Base-by-base conservation (phyloP, 1,284 basidiomycete genomes). In the Exobasidium cylindrosporum region DNA sequence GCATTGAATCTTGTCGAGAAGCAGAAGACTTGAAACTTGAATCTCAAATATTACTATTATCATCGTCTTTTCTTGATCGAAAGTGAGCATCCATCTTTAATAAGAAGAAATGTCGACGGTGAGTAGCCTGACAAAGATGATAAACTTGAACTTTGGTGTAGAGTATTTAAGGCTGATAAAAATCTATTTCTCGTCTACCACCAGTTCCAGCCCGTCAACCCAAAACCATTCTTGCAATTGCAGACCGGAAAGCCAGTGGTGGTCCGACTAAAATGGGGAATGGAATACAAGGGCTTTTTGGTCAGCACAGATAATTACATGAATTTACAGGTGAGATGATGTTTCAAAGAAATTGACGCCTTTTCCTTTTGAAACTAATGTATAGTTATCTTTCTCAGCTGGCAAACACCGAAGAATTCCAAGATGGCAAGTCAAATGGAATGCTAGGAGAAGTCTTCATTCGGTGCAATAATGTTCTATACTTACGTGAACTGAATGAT, bases 301-400 rank as follows among this genome's bases (percentile, higher is more conserved):
- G 95, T 98, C 70, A 95, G 91, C 80, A 97, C 95, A 4, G 96
- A 99, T 82, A 91, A 91, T 30, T 99, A 97, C 83, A 97, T 98
- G 94, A 99, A 99, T 82, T 85, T 99, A 58, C 96, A 98, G 85
- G 94, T 92, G 73, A 67, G 85, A 82, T 5, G 24, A 1, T 21
- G 26, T 45, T 14, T 30, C 55, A 47, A 30, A 57, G 35, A 17
- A 17, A 40, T 7, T 52, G 24, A n/a, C n/a, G n/a, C n/a, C n/a
- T n/a, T n/a, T n/a, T n/a, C n/a, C n/a, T n/a, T n/a, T 14, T 54
- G 53, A 26, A 11, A 54, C 53, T 11, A 14, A 11, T 14, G 24
- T 13, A 4, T 7, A 26, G 43, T n/a, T n/a, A n/a, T n/a, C n/a
- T n/a, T n/a, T n/a, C 28, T 7, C 74, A 96, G 92, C 86, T 99